Evolutionary conservation across 2,329 filamentous ascomycete species (phyloP), one percentile per base, ranked within the genome.

Genomic region (Bipolaris victoriae): DNA sequence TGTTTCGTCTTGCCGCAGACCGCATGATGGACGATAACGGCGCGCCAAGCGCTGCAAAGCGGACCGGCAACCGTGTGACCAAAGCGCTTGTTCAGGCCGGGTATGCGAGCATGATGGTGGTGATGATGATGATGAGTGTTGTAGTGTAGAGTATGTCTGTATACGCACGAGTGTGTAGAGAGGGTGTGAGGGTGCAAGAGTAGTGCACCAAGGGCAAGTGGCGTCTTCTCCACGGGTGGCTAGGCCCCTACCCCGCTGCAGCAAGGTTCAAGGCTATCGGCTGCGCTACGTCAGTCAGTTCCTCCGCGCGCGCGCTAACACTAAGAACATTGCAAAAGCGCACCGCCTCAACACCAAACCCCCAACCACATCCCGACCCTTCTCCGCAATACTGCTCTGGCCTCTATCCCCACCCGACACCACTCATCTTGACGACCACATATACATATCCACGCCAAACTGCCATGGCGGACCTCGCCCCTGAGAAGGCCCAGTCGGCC

Each of bases 401-500:
- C 45, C 51, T 16, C 20, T 45, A 26, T 40, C 33, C 24, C 40
- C 31, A 16, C 46, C 31, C 52, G 20, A 39, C 5, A 36, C 45
- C 57, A 47, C 46, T 26, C 26, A 39, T 26, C 31, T 22, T 26
- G 53, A 62, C 49, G 29, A 31, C 29, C 10, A 7, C 49, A 52
- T 36, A 31, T 50, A 54, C 39, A 39, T 22, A n/a, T 11, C 26
- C 15, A 26, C 22, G 20, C 5, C 22, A 26, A 26, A n/a, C 40
- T 43, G 40, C 45, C 68, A 74, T 74, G 72, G 71, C 73, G 61
- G 71, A 75, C 54, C 61, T 69, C 50, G 63, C 70, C 41, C 64
- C 72, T 45, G 62, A 68, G 24, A 70, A 66, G 43, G 65, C 69
- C 60, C 57, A 59, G 39, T 64, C 63, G 50, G 63, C 67, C 52